Evolutionary conservation across 2,329 filamentous ascomycete species (phyloP).

Genomic region (Teratosphaeria gauchensis): DNA sequence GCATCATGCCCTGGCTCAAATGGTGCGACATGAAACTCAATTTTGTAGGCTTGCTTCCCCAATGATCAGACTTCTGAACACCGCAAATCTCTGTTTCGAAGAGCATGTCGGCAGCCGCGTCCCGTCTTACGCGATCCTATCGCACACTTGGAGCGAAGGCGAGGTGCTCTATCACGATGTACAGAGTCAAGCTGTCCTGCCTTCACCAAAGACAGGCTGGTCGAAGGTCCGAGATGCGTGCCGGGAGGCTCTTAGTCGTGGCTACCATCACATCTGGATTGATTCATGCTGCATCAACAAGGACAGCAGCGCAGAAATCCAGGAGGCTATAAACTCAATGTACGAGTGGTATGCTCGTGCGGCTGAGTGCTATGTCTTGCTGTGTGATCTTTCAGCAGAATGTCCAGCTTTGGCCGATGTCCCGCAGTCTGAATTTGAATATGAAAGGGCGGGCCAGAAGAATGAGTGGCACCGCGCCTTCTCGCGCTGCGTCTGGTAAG

Average conservation of each 20-base stretch:
- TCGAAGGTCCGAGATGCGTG: neutral
- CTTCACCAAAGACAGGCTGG: neutral
- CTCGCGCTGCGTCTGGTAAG: neutral
- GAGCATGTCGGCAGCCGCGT: neutral
- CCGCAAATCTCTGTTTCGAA: neutral
- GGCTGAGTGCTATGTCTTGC: neutral
- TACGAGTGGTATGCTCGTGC: neutral
- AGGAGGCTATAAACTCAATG: conserved; percentile 9
- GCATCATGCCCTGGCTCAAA: neutral
- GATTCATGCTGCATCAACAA: conserved; percentile 18
- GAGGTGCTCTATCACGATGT: conserved; percentile 12
- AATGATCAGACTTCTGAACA: neutral
- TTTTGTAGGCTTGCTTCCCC: neutral
- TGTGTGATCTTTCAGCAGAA: neutral
- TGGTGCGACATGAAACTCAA: no score
- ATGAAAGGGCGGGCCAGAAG: neutral
- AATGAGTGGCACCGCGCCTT: neutral
- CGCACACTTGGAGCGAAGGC: conserved; percentile 13
- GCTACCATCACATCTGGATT: neutral
- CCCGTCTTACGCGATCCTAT: conserved; percentile 15
- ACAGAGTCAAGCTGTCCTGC: neutral
- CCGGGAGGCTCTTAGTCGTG: neutral
- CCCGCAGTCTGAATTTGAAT: neutral
- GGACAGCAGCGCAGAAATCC: conserved; percentile 9
- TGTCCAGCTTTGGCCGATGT: neutral